phyloP scores from a whole-genome alignment of 805 yeast species.

The Saccharomycopsis lassenensis region DNA sequence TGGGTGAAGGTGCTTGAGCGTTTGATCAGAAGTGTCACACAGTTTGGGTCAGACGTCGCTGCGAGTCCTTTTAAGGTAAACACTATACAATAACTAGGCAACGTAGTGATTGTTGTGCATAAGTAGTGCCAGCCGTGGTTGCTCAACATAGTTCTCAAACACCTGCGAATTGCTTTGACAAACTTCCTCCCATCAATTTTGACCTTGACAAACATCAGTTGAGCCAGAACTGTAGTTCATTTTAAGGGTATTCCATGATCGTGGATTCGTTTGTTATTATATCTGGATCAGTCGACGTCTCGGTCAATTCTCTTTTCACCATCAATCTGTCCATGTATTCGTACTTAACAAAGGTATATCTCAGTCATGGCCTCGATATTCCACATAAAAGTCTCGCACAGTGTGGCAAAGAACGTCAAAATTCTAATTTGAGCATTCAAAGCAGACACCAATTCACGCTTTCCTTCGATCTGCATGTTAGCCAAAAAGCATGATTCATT shows the following conservation, averaged over 20 bases:
- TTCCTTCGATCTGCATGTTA: conserved; percentile 25
- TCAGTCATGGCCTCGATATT: conserved; percentile 61
- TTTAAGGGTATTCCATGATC: conserved; percentile 54
- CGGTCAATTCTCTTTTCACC: conserved; percentile 72
- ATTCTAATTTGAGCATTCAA: conserved; percentile 76
- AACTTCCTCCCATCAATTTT: conserved; percentile 58
- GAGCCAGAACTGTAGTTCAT: conserved; percentile 57
- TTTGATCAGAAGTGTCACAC: too few relatives aligned
- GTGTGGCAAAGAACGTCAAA: conserved; percentile 63
- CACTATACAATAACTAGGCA: too few relatives aligned
- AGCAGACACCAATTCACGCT: conserved; percentile 41
- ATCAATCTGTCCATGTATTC: conserved; percentile 35
- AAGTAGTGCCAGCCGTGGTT: too few relatives aligned
- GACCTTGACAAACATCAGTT: conserved; percentile 61
- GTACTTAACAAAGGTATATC: conserved; percentile 50
- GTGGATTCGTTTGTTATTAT: conserved; percentile 79
- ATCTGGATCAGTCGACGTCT: conserved; percentile 39
- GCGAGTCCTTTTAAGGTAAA: too few relatives aligned
- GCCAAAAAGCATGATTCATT: conserved; percentile 55
- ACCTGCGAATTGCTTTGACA: conserved; percentile 37
- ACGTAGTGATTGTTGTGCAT: too few relatives aligned
- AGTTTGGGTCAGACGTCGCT: too few relatives aligned
- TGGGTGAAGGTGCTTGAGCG: too few relatives aligned
- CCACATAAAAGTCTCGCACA: conserved; percentile 57
- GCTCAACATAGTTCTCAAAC: conserved; percentile 36